phyloP scores from a whole-genome alignment of 495 filamentous ascomycete species.

The Hypoxylon fragiforme region DNA sequence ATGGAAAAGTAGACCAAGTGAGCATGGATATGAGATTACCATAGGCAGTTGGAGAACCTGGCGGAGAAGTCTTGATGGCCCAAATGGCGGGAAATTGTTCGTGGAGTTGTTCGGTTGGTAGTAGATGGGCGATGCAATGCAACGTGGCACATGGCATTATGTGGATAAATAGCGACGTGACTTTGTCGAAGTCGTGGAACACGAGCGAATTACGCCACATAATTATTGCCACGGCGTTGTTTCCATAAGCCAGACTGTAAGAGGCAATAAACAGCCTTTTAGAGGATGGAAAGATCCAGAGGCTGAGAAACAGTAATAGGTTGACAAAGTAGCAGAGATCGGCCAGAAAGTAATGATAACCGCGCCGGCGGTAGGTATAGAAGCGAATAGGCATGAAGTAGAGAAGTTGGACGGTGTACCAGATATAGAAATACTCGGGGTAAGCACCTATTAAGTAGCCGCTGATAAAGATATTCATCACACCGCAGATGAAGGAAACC shows the following conservation, averaged over 20 bases:
- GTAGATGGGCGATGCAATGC: constrained; percentile 87
- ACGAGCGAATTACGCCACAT: constrained; percentile 99
- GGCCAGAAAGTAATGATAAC: constrained; percentile 96
- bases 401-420: constrained; percentile 82
- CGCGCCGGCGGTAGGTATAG: constrained; percentile 84
- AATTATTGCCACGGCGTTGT: constrained; percentile 96
- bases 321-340: constrained; percentile 99
- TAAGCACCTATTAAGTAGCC: constrained; percentile 88
- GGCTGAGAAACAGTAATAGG: constrained; percentile 73
- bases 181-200: constrained; percentile 95
- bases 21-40: constrained; percentile 79
- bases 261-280: constrained; percentile 92
- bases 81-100: constrained; percentile 84
- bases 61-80: constrained; percentile 72
- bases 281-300: constrained; percentile 90
- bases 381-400: constrained; percentile 98
- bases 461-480: constrained; percentile 95
- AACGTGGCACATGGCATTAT: constrained; percentile 96
- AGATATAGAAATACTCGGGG: constrained; percentile 85
- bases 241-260: constrained; percentile 90
- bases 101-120: constrained; percentile 63
- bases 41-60: constrained; percentile 75
- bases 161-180: constrained; percentile 96
- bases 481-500: constrained; percentile 90
- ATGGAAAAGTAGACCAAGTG: constrained; percentile 89